These are phyloP conservation scores for Phytophthora hybrid DNA, from an alignment of 352 stramenopile species.

Conservation along the genomic window DNA sequence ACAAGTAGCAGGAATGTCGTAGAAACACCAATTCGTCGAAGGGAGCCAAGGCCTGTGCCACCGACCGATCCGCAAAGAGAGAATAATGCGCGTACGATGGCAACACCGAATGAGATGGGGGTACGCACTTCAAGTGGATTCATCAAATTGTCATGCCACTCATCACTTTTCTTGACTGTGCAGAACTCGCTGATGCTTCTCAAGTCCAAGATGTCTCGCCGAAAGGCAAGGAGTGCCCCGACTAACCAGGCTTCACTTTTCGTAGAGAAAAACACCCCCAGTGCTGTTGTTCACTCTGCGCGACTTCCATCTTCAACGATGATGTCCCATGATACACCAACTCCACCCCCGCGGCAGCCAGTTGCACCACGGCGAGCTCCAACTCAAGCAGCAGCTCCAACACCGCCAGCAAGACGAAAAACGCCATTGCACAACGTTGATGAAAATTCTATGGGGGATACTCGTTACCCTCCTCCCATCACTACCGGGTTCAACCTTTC, in stretches of 20 bases:
- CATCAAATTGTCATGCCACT: neutral
- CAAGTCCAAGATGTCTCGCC: slow-evolving; percentile 85
- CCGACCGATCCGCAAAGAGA: slow-evolving; percentile 41
- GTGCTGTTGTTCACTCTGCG: slow-evolving; percentile 37
- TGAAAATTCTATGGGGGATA: slow-evolving; percentile 42
- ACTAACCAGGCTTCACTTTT: slow-evolving; percentile 79
- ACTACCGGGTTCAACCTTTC: slow-evolving; percentile 47
- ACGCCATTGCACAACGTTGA: slow-evolving; percentile 36
- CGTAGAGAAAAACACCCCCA: slow-evolving; percentile 56
- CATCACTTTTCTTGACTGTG: neutral
- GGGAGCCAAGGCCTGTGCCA: slow-evolving; percentile 39
- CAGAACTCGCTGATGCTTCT: slow-evolving; percentile 79
- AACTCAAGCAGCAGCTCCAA: slow-evolving; percentile 26
- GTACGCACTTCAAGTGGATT: slow-evolving; percentile 26
- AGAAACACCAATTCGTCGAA: slow-evolving; percentile 45
- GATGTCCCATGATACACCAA: slow-evolving; percentile 24
- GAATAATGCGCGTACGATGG: slow-evolving; percentile 39
- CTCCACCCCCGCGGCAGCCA: slow-evolving; percentile 30
- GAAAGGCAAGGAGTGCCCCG: slow-evolving; percentile 73
- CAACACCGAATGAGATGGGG: slow-evolving; percentile 58
- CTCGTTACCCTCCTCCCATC: slow-evolving; percentile 50
- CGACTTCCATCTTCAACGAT: slow-evolving; percentile 23
- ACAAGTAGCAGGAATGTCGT: slow-evolving; percentile 13
- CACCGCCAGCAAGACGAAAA: slow-evolving; percentile 26
- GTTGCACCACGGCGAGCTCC: slow-evolving; percentile 21